phyloP scores from a whole-genome alignment of 2,329 filamentous ascomycete genomes.

The Ciborinia camelliae region DNA sequence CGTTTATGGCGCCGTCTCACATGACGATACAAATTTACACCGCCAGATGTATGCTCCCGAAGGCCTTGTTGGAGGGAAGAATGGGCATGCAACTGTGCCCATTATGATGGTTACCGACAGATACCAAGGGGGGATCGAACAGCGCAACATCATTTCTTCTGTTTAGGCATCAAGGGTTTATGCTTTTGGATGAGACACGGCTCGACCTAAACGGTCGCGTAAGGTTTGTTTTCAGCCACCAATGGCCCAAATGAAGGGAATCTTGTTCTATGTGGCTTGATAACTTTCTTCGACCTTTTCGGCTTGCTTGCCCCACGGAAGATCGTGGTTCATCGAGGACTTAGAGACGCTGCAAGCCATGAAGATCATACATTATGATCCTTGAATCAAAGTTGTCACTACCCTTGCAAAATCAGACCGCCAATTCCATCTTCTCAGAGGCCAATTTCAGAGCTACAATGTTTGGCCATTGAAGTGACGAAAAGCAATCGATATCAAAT shows the following conservation, averaged over 20 bases:
- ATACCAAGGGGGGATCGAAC: conserved; percentile 31
- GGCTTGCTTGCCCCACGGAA: conserved; percentile 30
- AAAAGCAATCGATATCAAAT: conserved; percentile 13
- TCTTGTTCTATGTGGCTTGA: conserved; percentile 26
- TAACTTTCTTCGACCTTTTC: conserved; percentile 16
- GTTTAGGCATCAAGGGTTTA: conserved; percentile 31
- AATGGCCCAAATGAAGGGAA: conserved; percentile 14
- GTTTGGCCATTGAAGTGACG: neutral
- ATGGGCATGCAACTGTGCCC: conserved; percentile 12
- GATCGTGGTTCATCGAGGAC: conserved; percentile 38
- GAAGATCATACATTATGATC: conserved; percentile 32
- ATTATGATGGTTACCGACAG: conserved; percentile 16
- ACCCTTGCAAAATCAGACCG: conserved; percentile 36
- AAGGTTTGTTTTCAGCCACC: conserved; percentile 17
- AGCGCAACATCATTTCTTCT: conserved; percentile 29
- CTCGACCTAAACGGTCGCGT: conserved; percentile 20
- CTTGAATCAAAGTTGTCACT: conserved; percentile 12
- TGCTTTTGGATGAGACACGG: conserved; percentile 11
- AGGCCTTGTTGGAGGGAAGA: conserved; percentile 20
- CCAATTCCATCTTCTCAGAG: conserved; percentile 34
- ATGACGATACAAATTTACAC: conserved; percentile 32
- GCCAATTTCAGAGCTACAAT: conserved; percentile 20
- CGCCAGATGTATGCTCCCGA: conserved; percentile 36
- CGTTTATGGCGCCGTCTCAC: conserved; percentile 26
- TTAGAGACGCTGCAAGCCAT: conserved; percentile 36